A percentile compares a stretch with the other conserved stretches of the same genome.
These are phyloP conservation scores for Podosphaera fusca DNA, from an alignment of 2,329 filamentous ascomycete genomes.

Conservation along the genomic window DNA sequence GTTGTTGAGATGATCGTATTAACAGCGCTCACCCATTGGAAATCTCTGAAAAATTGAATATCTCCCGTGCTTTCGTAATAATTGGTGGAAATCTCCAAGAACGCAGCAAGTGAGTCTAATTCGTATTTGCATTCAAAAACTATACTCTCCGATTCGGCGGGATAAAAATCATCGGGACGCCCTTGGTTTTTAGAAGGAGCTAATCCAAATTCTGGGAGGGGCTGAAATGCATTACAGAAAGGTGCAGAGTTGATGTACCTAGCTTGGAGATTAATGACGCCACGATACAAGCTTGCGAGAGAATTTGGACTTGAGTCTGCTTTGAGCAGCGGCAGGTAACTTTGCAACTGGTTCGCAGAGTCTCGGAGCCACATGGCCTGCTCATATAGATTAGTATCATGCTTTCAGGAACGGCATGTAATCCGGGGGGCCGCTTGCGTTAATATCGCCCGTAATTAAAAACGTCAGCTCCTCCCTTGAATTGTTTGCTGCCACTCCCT, in stretches of 20 bases:
- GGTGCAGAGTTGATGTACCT: constrained; percentile 42
- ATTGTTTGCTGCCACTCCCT: constrained; percentile 32
- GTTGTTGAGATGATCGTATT: constrained; percentile 46
- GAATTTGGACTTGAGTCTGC: constrained; percentile 30
- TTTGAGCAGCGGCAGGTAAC: constrained; percentile 37
- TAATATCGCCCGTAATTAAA: constrained; percentile 30
- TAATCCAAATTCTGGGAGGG: constrained; percentile 52
- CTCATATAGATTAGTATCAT: constrained; percentile 34
- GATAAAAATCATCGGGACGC: constrained; percentile 35
- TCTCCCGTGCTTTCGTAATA: constrained; percentile 58
- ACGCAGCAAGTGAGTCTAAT: constrained; percentile 72
- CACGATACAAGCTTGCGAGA: constrained; percentile 43
- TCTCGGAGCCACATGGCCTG: constrained; percentile 84
- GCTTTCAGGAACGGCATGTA: constrained; percentile 12
- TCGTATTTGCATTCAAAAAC: constrained; percentile 97
- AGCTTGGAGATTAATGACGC: constrained; percentile 48
- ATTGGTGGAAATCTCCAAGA: constrained; percentile 58
- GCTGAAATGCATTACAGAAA: constrained; percentile 83
- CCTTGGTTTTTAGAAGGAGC: constrained; percentile 32
- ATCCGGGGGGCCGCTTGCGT: constrained; percentile 2
- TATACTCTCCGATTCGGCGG: constrained; percentile 44
- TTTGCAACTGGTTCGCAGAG: constrained; percentile 53
- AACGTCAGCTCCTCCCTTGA: constrained; percentile 39
- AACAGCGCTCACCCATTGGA: constrained; percentile 51
- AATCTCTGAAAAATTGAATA: constrained; percentile 46